Percentiles rank a stretch among this genome's conserved stretches.
Conservation (phyloP, 2,329 filamentous ascomycete species). For the Pyrenophora tritici-repentis region DNA sequence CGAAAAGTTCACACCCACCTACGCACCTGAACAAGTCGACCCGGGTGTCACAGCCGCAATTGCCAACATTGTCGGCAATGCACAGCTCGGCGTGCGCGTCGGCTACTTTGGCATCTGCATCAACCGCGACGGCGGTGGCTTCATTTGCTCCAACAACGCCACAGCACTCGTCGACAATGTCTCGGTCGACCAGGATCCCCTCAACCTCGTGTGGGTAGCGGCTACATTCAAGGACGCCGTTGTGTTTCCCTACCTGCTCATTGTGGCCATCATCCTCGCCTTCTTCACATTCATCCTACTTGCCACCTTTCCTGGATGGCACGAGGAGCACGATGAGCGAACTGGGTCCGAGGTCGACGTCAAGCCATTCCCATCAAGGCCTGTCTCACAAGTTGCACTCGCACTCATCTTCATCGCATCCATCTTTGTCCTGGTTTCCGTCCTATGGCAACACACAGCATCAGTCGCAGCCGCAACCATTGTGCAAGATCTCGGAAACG, state of each 20-base stretch:
- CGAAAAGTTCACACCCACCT: constrained; percentile 78
- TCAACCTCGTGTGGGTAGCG: constrained; percentile 97
- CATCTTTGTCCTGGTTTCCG: constrained; percentile 68
- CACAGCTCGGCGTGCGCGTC: constrained; percentile 85
- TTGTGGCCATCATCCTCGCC: constrained; percentile 96
- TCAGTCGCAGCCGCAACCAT: constrained; percentile 94
- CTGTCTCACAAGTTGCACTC: constrained; percentile 89
- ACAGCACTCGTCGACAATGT: constrained; percentile 90
- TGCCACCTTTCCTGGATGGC: constrained; percentile 96
- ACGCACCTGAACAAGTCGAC: constrained; percentile 86
- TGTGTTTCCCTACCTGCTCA: constrained; percentile 97
- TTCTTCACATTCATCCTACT: constrained; percentile 95
- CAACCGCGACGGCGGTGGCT: constrained; percentile 85
- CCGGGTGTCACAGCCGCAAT: constrained; percentile 86
- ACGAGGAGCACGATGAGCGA: constrained; percentile 81
- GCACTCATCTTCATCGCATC: constrained; percentile 82
- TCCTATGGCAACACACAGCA: constrained; percentile 91
- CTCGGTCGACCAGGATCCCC: constrained; percentile 86
- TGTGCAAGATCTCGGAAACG: constrained; percentile 89
- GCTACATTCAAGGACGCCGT: constrained; percentile 98
- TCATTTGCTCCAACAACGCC: constrained; percentile 96
- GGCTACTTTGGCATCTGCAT: constrained; percentile 99
- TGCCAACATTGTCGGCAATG: constrained; percentile 83
- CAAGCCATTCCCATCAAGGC: constrained; percentile 89
- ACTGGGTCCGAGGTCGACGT: constrained; percentile 83